phyloP scores from a whole-genome alignment of 2,329 filamentous ascomycete genomes.

The Mycogone perniciosa region DNA sequence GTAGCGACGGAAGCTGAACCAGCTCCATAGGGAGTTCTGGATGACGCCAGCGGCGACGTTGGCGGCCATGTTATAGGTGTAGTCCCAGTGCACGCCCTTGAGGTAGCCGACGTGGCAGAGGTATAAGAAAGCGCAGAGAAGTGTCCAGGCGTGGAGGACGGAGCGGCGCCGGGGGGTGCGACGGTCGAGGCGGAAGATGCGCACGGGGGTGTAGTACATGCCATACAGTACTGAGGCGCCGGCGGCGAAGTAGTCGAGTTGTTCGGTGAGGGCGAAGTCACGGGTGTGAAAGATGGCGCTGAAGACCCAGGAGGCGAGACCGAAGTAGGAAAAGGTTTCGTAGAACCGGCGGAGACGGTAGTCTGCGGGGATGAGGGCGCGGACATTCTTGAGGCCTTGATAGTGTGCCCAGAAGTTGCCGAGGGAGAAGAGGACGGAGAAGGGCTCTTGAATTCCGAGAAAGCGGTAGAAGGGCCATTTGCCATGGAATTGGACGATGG shows the following conservation, averaged over 20 bases:
- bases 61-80: slow-evolving; percentile 95
- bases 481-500: slow-evolving; percentile 88
- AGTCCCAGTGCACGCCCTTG: slow-evolving; percentile 83
- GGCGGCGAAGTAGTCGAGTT: slow-evolving; percentile 92
- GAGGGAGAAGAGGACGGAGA: slow-evolving; percentile 86
- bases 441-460: slow-evolving; percentile 89
- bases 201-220: slow-evolving; percentile 74
- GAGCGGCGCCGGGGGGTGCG: slow-evolving; percentile 34
- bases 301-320: slow-evolving; percentile 77
- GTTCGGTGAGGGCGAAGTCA: slow-evolving; percentile 80
- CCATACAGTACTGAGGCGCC: slow-evolving; percentile 88
- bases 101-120: slow-evolving; percentile 74
- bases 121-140: slow-evolving; percentile 66
- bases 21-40: slow-evolving; percentile 79
- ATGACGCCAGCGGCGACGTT: slow-evolving; percentile 78
- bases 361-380: slow-evolving; percentile 58
- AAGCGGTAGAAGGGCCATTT: slow-evolving; percentile 97
- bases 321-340: slow-evolving; percentile 69
- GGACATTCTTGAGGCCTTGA: slow-evolving; percentile 65
- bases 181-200: slow-evolving; percentile 76
- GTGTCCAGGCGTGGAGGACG: slow-evolving; percentile 68
- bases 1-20: slow-evolving; percentile 73
- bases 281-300: slow-evolving; percentile 89
- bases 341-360: slow-evolving; percentile 82
- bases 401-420: slow-evolving; percentile 86